Conservation (phyloP, 2,329 filamentous ascomycete species). For the Pseudogymnoascus sp. region DNA sequence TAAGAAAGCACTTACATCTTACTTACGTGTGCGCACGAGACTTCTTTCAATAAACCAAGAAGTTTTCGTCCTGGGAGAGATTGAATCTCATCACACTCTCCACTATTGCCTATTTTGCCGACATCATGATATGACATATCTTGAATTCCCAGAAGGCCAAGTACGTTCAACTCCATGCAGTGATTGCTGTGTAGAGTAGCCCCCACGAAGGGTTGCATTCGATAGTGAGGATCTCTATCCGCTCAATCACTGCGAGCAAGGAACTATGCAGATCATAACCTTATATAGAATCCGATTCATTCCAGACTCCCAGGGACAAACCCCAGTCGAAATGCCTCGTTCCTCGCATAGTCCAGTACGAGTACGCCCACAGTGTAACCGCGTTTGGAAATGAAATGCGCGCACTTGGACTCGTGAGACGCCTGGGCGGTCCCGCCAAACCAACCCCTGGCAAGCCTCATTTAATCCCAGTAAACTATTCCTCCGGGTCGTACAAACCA, state of each 20-base stretch:
- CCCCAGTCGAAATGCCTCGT: not conserved
- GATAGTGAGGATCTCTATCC: not conserved
- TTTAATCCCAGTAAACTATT: not conserved
- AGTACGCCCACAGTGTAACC: not conserved
- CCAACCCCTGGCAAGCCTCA: not conserved
- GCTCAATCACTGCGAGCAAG: not conserved
- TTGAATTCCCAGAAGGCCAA: not conserved
- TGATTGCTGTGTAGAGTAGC: not conserved
- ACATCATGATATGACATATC: not conserved
- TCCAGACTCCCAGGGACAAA: not conserved
- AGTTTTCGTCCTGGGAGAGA: not conserved
- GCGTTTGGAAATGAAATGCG: not conserved
- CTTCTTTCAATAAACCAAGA: not conserved
- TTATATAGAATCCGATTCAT: not conserved
- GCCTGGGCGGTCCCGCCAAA: not conserved
- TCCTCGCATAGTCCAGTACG: not conserved
- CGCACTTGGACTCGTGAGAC: not conserved
- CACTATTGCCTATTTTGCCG: not conserved
- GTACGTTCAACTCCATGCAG: not conserved
- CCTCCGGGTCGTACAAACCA: not conserved
- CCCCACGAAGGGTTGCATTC: not conserved
- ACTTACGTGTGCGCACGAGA: not conserved
- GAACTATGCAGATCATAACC: slow-evolving; percentile 1
- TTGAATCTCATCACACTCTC: not conserved
- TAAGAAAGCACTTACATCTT: not conserved